Base-by-base conservation (phyloP, 768 basidiomycete species). In the Multifurca ochricompacta region DNA sequence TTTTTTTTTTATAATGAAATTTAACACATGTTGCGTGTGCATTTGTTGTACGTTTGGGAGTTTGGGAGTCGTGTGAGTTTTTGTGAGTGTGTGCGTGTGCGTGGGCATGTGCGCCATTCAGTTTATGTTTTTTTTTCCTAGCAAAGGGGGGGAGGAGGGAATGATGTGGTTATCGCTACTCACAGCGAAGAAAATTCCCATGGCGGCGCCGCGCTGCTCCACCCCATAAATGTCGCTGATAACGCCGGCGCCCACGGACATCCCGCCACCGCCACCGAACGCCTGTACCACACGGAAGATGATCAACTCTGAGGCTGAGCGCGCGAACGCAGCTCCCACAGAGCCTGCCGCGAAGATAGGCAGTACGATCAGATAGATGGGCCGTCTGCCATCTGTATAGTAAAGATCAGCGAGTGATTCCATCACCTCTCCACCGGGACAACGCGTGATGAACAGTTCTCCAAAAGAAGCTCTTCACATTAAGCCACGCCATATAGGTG, bases 201-300 rank as follows among this genome's bases (percentile, higher is more conserved):
- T 78, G 0, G 79, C 81, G 3, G 73, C 70, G 8, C 81, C 75
- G 25, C 82, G 70, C 57, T 85, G 79, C 51, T 85, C 85, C 3
- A 83, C 62, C 46, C 67, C 74, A 65, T 84, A 85, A 3, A 87
- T 81, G 61, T 86, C 84, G 0, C 80, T 81, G 25, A 85, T 80
- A 5, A 80, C 76, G 2, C 77, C 84, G 0, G 75, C 74, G 14
- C 76, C 87, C 48, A 78, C 73, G n/a, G 75, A 77, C 64, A 73
- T 63, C 3, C 73, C 79, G 10, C 77, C 77, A 6, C 81, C 76
- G 5, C 79, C 72, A 16, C 86, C 87, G 37, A 83, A 71, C 0
- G 81, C 80, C 63, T 89, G 86, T 0, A 87, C 59, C 37, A 83
- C 75, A 6, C 87, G 73, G 70, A 79, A 83, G 16, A 77, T 67